Evolutionary conservation across 192 early-diverging fungal species (phyloP), one percentile per base, ranked within the genome.

Genomic region (Thamnidium elegans): DNA sequence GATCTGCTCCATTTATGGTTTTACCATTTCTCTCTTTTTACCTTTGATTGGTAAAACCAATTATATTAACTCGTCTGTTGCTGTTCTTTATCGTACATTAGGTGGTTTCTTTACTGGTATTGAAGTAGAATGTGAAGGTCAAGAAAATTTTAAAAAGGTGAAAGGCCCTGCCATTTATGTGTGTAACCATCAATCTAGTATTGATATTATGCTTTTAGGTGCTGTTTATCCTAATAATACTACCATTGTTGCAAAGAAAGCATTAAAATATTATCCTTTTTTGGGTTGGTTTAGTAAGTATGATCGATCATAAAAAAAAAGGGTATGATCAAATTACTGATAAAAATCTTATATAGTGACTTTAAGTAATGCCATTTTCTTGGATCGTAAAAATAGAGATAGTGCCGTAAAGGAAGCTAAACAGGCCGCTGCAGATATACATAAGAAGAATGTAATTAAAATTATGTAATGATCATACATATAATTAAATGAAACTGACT

Each of bases 121-220:
- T 61, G 69, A 79, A 0, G 79, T 82, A 55, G 81, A 79, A 30
- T 75, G 92, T n/a, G 81, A 84, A 34, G 82, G 82, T 17, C 75
- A 80, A 50, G 80, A 87, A 43, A 69, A 87, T 58, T 51, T 89
- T 42, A 62, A 81, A 19, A 73, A 63, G n/a, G 70, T 42, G 5
- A 47, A 32, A 14, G 53, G 74, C 5, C 89, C 92, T 6, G 85
- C 84, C 47, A 78, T 94, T 15, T 78, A 85, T 32, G 81, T 94
- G n/a, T 86, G 85, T 56, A 96, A 96, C 73, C 94, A 96, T 71
- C 94, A 96, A 66, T 86, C 83, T 54, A 80, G 84, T 34, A 69
- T 94, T 65, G 94, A 96, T 74, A 70, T 90, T 26, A 61, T 92
- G 34, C 76, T 86, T 63, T 64, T 92, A 54, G 81, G 86, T 17